Conservation (phyloP, 2,329 filamentous ascomycete genomes). For the Neophaeococcomyces mojaviensis region DNA sequence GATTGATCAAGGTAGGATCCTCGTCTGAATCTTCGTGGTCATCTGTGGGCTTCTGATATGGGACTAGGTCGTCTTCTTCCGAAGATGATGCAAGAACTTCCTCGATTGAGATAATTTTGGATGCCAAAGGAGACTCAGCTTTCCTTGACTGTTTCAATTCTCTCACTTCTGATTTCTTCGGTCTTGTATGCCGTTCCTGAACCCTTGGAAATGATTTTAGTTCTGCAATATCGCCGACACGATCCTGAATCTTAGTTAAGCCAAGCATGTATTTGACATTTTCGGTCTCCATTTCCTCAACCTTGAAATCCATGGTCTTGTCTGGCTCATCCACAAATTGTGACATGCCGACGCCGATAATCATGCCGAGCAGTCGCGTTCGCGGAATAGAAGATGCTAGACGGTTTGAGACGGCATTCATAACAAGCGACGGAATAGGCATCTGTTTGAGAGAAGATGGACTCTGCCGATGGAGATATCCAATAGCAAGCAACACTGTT, state of each 20-base stretch:
- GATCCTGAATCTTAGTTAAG: constrained; percentile 57
- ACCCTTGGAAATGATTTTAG: constrained; percentile 31
- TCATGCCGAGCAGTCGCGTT: constrained; percentile 78
- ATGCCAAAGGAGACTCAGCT: constrained; percentile 14
- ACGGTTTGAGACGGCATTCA: constrained; percentile 76
- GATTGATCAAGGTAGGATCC: constrained; percentile 76
- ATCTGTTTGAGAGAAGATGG: constrained; percentile 61
- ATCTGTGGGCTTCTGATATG: constrained; percentile 79
- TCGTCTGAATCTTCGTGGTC: constrained; percentile 90
- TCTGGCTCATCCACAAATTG: constrained; percentile 58
- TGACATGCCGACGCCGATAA: constrained; percentile 68
- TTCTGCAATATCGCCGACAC: constrained; percentile 49
- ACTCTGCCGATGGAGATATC: constrained; percentile 62
- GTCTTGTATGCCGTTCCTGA: constrained; percentile 14
- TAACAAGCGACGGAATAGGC: constrained; percentile 63
- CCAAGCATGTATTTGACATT: constrained; percentile 70
- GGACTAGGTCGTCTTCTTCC: constrained; percentile 60
- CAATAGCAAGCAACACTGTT: constrained; percentile 66
- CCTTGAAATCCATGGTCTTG: constrained; percentile 71
- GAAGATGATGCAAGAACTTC: constrained; percentile 51
- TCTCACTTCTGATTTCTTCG: constrained; percentile 11
- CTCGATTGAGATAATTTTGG: constrained; percentile 51
- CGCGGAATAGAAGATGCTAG: constrained; percentile 67
- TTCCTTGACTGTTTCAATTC: constrained; percentile 15
- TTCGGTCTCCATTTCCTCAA: constrained; percentile 65